A percentile compares a stretch with the other conserved stretches of the same genome.
Evolutionary conservation across 129 eudicot genomes (phyloP).

Genomic region (Flaveria robusta): DNA sequence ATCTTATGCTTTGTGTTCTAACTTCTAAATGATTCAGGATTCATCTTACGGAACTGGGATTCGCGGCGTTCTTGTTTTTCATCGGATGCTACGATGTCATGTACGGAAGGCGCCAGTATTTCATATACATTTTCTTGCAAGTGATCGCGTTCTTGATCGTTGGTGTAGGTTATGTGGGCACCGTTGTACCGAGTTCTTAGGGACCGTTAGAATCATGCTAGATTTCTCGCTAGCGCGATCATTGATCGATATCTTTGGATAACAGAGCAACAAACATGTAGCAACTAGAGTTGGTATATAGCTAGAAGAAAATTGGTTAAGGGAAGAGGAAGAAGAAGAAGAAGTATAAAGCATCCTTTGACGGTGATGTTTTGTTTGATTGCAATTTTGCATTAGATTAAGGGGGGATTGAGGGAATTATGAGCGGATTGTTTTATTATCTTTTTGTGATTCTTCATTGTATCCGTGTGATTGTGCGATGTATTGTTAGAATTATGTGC

Average conservation of each 20-base stretch:
- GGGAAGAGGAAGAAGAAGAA: constrained; percentile 11
- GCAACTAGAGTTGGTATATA: constrained; percentile 10
- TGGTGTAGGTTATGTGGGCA: constrained; percentile 89
- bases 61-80: constrained; percentile 73
- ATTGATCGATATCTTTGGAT: background rate
- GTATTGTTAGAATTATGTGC: constrained; percentile 9
- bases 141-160: constrained; percentile 74
- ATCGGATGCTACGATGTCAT: constrained; percentile 80
- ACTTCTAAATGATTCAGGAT: constrained; percentile 49
- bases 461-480: constrained; percentile 22
- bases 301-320: constrained; percentile 20
- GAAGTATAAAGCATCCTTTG: background rate
- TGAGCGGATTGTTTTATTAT: constrained; percentile 2
- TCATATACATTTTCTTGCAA: constrained; percentile 84
- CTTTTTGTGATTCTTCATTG: constrained; percentile 3
- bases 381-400: constrained; percentile 17
- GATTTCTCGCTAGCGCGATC: too few species aligned
- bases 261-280: constrained; percentile 4
- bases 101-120: constrained; percentile 68
- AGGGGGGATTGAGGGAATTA: constrained; percentile 10
- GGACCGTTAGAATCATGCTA: too few species aligned
- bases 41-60: constrained; percentile 62
- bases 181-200: constrained; percentile 57
- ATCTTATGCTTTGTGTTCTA: too few species aligned
- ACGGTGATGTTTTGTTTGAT: constrained; percentile 17